Evolutionary conservation across 768 basidiomycete genomes (phyloP).

Genomic region (Naematelia encephala): DNA sequence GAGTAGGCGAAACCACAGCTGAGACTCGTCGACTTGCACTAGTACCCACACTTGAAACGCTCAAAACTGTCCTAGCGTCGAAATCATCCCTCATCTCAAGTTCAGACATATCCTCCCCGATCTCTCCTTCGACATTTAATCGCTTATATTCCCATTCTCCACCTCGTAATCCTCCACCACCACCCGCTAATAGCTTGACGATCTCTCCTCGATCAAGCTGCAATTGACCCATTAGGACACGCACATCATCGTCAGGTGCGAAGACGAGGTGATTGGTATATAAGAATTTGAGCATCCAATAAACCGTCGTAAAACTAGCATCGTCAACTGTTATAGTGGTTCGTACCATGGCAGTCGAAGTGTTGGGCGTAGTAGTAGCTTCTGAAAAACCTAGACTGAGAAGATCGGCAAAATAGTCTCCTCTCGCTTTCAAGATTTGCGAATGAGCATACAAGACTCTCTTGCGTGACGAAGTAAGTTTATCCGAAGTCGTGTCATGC

Average conservation of each 20-base stretch:
- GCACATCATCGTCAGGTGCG: conserved; percentile 66
- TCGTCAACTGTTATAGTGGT: conserved; percentile 70
- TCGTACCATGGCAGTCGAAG: conserved; percentile 27
- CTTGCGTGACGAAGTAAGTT: conserved; percentile 60
- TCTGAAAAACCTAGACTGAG: conserved; percentile 69
- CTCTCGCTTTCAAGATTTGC: conserved; percentile 68
- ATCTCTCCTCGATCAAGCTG: conserved; percentile 64
- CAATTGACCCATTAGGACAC: conserved; percentile 64
- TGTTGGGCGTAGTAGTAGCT: conserved; percentile 41
- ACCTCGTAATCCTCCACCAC: conserved; percentile 56
- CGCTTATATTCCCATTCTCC: conserved; percentile 64
- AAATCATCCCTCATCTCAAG: conserved; percentile 50
- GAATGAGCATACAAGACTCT: conserved; percentile 74
- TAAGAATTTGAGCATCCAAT: conserved; percentile 64
- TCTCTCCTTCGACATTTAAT: conserved; percentile 50
- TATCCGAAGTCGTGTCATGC: conserved; percentile 42
- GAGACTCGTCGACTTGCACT: not conserved
- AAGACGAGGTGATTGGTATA: conserved; percentile 74
- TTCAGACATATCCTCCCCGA: conserved; percentile 43
- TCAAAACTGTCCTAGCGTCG: conserved; percentile 19
- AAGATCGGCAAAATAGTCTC: conserved; percentile 76
- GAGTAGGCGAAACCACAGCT: not conserved
- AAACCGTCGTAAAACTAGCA: conserved; percentile 71
- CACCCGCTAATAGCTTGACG: conserved; percentile 38
- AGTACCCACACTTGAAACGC: conserved; percentile 22